A percentile compares a stretch with the other conserved stretches of the same genome.
Conservation (phyloP, 2,329 filamentous ascomycete genomes). For the Penicillium sp. region DNA sequence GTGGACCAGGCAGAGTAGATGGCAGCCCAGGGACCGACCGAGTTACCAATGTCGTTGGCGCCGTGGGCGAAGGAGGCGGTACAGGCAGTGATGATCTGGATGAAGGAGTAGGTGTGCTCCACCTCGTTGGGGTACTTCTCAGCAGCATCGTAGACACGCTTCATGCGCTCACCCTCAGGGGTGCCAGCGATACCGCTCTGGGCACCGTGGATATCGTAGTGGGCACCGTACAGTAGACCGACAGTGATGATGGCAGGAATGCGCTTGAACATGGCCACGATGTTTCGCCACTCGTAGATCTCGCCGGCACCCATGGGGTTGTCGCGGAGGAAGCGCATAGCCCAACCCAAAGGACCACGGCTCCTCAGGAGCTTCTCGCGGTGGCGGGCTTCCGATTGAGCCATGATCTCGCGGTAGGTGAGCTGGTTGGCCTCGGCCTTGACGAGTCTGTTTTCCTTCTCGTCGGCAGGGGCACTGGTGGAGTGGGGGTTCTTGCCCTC, state of each 20-base stretch:
- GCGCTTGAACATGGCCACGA: constrained; percentile 63
- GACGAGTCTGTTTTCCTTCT: constrained; percentile 43
- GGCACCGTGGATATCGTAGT: constrained; percentile 81
- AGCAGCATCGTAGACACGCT: constrained; percentile 64
- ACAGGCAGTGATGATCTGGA: constrained; percentile 56
- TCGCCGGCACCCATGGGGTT: constrained; percentile 72
- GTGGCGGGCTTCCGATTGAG: constrained; percentile 58
- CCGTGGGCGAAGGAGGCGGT: constrained; percentile 62
- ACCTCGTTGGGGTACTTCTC: constrained; percentile 69
- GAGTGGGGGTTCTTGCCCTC: constrained; percentile 27
- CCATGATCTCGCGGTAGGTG: constrained; percentile 64
- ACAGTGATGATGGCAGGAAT: constrained; percentile 67
- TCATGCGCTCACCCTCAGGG: constrained; percentile 72
- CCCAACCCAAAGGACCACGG: constrained; percentile 75
- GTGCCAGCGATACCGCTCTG: constrained; percentile 71
- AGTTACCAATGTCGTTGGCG: constrained; percentile 75
- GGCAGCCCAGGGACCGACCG: constrained; percentile 68
- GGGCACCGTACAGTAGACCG: constrained; percentile 68
- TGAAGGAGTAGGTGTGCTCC: constrained; percentile 61
- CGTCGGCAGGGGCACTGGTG: constrained; percentile 23
- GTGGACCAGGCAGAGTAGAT: constrained; percentile 70
- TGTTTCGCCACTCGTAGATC: constrained; percentile 73
- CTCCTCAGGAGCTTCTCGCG: constrained; percentile 65
- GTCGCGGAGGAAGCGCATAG: constrained; percentile 73
- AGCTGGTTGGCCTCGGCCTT: constrained; percentile 53